A percentile compares a stretch with the other conserved stretches of the same genome.
These are phyloP conservation scores for Eugenia klotzschiana DNA, from an alignment of 441 rosid genomes.

Conservation along the genomic window DNA sequence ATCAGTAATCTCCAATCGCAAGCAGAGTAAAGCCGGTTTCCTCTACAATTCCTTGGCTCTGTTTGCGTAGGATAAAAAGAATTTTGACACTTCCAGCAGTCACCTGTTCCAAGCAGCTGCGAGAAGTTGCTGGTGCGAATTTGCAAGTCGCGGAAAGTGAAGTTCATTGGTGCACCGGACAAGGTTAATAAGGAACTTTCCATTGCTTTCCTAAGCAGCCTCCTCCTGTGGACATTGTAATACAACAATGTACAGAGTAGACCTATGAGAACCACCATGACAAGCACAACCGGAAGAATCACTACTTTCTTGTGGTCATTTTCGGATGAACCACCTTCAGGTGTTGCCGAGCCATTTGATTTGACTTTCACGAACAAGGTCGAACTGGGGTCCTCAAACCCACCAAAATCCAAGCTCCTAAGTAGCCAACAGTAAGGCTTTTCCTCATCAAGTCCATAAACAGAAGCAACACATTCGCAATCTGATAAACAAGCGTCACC, in stretches of 20 bases:
- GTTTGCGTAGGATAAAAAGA: neutral
- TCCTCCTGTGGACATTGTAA: conserved; percentile 41
- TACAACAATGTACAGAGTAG: conserved; percentile 54
- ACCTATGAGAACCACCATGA: conserved; percentile 44
- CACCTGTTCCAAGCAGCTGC: conserved; percentile 72
- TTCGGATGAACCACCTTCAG: conserved; percentile 8
- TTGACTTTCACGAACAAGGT: conserved; percentile 57
- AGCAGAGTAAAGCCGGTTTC: neutral
- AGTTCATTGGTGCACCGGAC: conserved; percentile 53
- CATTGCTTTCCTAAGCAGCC: conserved; percentile 31
- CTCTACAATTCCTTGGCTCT: neutral
- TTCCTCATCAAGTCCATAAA: conserved; percentile 75
- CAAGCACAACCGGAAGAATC: conserved; percentile 46
- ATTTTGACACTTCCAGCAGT: neutral
- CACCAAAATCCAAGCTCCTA: conserved; percentile 62
- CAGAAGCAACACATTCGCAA: conserved; percentile 76
- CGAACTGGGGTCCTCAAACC: conserved; percentile 62
- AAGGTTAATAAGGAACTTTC: conserved; percentile 36
- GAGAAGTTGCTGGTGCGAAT: conserved; percentile 52
- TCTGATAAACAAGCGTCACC: conserved; percentile 65
- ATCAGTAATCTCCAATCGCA: neutral
- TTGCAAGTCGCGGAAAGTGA: conserved; percentile 60
- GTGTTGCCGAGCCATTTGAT: conserved; percentile 22
- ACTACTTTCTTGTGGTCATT: conserved; percentile 25
- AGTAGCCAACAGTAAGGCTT: conserved; percentile 81